Evolutionary conservation across 257 asterid species (phyloP), one percentile per base, ranked within the genome.

Genomic region (Solanum piurae): DNA sequence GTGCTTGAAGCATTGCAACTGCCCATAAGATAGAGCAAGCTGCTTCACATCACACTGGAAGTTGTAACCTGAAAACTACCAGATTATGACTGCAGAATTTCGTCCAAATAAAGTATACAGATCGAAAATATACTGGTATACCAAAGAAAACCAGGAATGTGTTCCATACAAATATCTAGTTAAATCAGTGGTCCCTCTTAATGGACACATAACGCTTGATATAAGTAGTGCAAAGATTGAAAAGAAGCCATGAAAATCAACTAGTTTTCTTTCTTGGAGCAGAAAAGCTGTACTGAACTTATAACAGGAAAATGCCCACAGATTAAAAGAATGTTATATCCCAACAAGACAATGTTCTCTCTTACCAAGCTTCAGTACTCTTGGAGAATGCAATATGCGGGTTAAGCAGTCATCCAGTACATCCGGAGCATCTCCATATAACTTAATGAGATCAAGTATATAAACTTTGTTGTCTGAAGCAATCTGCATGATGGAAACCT

Each of bases 401-500:
- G 95, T 83, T 86, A 97, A 97, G 91, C 98, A 95, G 86, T 96
- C 91, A 89, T 97, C 95, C 58, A 97, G 93, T 84, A 91, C 88
- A 89, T 90, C 91, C 12, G 98, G 96, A 86, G 86, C 92, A 76
- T 94, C 96, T 36, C 87, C 90, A 89, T 93, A 87, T 77, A 97
- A 92, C 91, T 93, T 96, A 93, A 97, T 95, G 80, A 97, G 97
- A 92, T 97, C 99, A 34, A 96, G 88, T 90, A 96, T 94, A 85
- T 92, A 97, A 87, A 93, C 99, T 93, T 90, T 94, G 91, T 92
- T 91, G 87, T 93, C 97, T 34, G 98, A 92, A 75, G 99, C 98
- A 89, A 97, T 95, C 94, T 97, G 99, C 95, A 97, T 94, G 89
- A 97, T 97, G 66, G 99, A 97, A 68, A 97, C 99, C 99, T 97